Evolutionary conservation across 2,329 filamentous ascomycete genomes (phyloP).

Genomic region (Hirsutella rhossiliensis): DNA sequence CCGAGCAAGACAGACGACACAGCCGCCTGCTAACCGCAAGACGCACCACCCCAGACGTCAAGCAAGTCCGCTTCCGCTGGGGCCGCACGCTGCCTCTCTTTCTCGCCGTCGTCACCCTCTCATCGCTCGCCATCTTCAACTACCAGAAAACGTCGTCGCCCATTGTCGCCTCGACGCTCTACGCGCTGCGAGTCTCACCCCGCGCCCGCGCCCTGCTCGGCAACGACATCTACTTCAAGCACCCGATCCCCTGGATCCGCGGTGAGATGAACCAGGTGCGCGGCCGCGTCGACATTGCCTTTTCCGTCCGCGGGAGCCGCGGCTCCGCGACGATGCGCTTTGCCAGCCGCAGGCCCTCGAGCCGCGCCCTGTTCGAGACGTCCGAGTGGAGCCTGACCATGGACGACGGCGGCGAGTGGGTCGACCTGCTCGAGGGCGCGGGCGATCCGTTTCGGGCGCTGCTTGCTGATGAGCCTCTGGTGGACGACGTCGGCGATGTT

Average conservation of each 20-base stretch:
- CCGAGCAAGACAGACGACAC: neutral
- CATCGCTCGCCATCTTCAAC: slow-evolving; percentile 89
- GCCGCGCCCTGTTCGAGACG: slow-evolving; percentile 64
- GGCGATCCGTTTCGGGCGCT: slow-evolving; percentile 56
- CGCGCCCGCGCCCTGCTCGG: slow-evolving; percentile 68
- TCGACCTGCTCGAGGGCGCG: slow-evolving; percentile 59
- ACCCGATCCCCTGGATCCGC: slow-evolving; percentile 70
- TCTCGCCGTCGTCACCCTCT: slow-evolving; percentile 54
- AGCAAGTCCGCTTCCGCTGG: slow-evolving; percentile 45
- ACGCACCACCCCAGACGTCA: slow-evolving; percentile 20
- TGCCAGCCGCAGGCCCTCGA: slow-evolving; percentile 53
- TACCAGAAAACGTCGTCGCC: slow-evolving; percentile 92
- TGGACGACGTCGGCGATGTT: slow-evolving; percentile 4
- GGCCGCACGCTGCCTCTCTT: slow-evolving; percentile 70
- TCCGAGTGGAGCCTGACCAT: slow-evolving; percentile 78
- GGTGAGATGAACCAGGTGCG: slow-evolving; percentile 90
- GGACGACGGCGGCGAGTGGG: slow-evolving; percentile 35
- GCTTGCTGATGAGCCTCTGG: slow-evolving; percentile 25
- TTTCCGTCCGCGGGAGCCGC: slow-evolving; percentile 73
- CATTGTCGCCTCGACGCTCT: slow-evolving; percentile 78
- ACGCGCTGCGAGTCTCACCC: slow-evolving; percentile 74
- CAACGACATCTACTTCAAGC: slow-evolving; percentile 73
- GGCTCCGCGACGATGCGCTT: slow-evolving; percentile 67
- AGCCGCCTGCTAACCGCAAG: neutral
- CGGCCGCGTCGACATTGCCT: slow-evolving; percentile 77